Evolutionary conservation across 1,284 basidiomycete species (phyloP), one percentile per base, ranked within the genome.

Genomic region (Lentinula novae-zelandiae): DNA sequence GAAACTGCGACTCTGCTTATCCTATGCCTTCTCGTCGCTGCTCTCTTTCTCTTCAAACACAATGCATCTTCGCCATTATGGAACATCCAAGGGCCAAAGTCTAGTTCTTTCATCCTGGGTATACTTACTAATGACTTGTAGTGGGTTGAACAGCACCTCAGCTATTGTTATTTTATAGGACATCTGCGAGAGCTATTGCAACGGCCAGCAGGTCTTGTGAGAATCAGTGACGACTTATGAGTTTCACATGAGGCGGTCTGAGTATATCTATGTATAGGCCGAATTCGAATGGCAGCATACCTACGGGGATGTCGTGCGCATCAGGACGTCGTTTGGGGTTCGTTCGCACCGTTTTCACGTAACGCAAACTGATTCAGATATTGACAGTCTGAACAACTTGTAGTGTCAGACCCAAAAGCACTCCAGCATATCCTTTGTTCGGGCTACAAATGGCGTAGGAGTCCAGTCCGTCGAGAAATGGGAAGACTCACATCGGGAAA

Each of bases 171-270:
- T 34, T 12, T n/a, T 15, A 1, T 66, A 83, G 82, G 83, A 2
- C 80, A 82, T 62, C 71, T 84, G 15, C 74, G 74, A 20, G 78
- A 84, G 65, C 69, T 82, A 34, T 79, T 80, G 65, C 79, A 81
- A 61, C 78, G 76, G 61, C 77, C 81, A 65, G 81, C 75, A 7
- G 82, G 77, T 2, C 27, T 27, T 27, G 27, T 27, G 27, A 27
- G 74, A 73, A 15, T 76, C 76, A 10, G 83, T 27, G 27, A 27
- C 27, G 27, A 27, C 22, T 22, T 22, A 2, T 22, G 2, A 22
- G 84, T 62, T 80, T 83, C 67, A 79, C 76, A 66, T 83, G 81
- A 71, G 67, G 31, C 66, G 71, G 56, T 84, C 75, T 63, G 82
- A 82, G 1, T 77, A 79, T 60, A 71, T 84, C 7, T 27, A 27